phyloP scores from a whole-genome alignment of 441 rosid species.

The Syzygium syzygioides region DNA sequence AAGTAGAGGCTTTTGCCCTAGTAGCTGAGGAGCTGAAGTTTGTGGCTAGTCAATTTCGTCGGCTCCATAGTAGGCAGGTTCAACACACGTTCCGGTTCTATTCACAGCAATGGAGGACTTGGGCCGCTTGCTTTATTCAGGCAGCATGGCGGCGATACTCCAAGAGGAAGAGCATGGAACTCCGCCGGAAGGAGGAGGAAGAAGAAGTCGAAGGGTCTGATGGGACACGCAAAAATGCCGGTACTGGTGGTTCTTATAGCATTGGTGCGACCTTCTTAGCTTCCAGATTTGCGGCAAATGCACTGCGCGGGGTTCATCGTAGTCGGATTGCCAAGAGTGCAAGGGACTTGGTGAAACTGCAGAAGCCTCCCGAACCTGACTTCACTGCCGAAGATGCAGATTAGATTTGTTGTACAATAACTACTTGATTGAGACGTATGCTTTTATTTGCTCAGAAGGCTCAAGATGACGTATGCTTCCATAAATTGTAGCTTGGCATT shows the following conservation, averaged over 20 bases:
- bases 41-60: constrained; percentile 92
- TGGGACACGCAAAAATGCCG: constrained; percentile 20
- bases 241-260: constrained; percentile 44
- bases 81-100: constrained; percentile 94
- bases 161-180: constrained; percentile 77
- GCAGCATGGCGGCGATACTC: constrained; percentile 93
- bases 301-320: constrained; percentile 78
- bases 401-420: constrained; percentile 21
- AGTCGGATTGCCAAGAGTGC: constrained; percentile 70
- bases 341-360: constrained; percentile 67
- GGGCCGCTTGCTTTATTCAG: constrained; percentile 97
- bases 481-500: background rate
- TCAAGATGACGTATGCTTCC: background rate
- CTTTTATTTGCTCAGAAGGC: background rate
- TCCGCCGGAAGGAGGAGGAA: constrained; percentile 57
- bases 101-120: constrained; percentile 97
- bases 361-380: constrained; percentile 92
- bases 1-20: constrained; percentile 92
- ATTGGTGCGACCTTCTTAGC: constrained; percentile 91
- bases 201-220: constrained; percentile 38
- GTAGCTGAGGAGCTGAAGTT: constrained; percentile 82
- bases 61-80: constrained; percentile 92
- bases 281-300: constrained; percentile 88
- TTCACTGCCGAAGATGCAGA: constrained; percentile 81
- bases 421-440: background rate